Conservation (phyloP, 228 moss, liverwort and hornwort species). For the Sphagnum magellanicum region DNA sequence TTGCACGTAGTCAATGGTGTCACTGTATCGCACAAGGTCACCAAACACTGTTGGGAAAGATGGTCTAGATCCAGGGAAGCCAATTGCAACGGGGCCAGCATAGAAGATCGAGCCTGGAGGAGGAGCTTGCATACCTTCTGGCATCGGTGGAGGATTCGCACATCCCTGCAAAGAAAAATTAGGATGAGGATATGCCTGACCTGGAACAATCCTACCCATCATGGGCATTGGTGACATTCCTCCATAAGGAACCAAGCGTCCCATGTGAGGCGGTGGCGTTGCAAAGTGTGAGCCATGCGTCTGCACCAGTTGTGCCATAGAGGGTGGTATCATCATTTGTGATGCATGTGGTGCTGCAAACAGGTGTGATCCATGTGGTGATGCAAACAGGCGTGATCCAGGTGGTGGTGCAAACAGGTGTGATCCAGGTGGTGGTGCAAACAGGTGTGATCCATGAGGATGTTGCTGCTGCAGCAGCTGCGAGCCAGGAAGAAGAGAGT, state of each 20-base stretch:
- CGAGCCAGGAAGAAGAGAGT: constrained; percentile 27
- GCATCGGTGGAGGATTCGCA: not conserved
- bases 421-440: constrained; percentile 12
- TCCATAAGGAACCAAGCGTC: constrained; percentile 18
- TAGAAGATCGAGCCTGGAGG: constrained; percentile 32
- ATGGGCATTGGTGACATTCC: constrained; percentile 39
- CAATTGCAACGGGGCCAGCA: constrained; percentile 41
- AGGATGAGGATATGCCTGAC: constrained; percentile 9
- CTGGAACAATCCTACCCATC: constrained; percentile 23
- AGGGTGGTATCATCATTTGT: constrained; percentile 10
- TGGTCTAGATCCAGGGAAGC: constrained; percentile 41
- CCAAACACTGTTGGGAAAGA: constrained; percentile 24
- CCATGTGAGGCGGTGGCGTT: not conserved
- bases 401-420: too few species aligned
- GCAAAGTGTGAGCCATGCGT: constrained; percentile 8
- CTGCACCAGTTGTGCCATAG: constrained; percentile 28
- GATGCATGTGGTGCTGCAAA: too few species aligned
- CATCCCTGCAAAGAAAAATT: not conserved
- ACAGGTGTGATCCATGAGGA: constrained; percentile 34
- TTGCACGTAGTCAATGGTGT: constrained; percentile 24
- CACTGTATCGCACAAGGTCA: constrained; percentile 32
- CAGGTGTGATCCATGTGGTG: too few species aligned
- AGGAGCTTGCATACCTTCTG: constrained; percentile 29
- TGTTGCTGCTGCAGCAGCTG: constrained; percentile 20
- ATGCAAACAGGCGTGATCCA: too few species aligned